Evolutionary conservation across 1,139 yeast species (phyloP).

Genomic region (Candida gigantensis): DNA sequence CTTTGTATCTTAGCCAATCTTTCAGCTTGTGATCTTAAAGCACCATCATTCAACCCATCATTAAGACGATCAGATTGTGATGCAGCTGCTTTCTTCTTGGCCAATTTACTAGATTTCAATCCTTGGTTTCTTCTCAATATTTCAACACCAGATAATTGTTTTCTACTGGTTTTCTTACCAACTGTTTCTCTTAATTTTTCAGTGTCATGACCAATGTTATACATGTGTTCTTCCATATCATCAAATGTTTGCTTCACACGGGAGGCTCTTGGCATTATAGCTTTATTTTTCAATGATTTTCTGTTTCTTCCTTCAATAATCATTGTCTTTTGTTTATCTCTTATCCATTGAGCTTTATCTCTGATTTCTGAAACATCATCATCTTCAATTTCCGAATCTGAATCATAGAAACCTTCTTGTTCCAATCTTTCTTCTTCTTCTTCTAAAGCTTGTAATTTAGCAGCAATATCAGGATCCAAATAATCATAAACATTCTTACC

Average conservation of each 20-base stretch:
- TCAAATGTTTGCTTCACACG: conserved; percentile 72
- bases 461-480: conserved; percentile 93
- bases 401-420: conserved; percentile 92
- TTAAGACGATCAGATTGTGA: conserved; percentile 79
- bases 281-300: conserved; percentile 84
- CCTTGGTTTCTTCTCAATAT: conserved; percentile 61
- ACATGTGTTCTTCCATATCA: conserved; percentile 88
- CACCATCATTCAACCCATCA: conserved; percentile 84
- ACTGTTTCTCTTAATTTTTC: conserved; percentile 55
- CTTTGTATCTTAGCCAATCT: conserved; percentile 86
- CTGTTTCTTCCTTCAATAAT: conserved; percentile 83
- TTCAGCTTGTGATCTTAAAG: conserved; percentile 82
- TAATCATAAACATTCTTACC: conserved; percentile 97
- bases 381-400: conserved; percentile 66
- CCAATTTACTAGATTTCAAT: conserved; percentile 42
- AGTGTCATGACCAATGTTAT: conserved; percentile 86
- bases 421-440: conserved; percentile 96
- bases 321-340: conserved; percentile 93
- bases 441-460: conserved; percentile 90
- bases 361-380: conserved; percentile 68
- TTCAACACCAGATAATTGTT: conserved; percentile 69
- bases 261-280: conserved; percentile 93
- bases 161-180: conserved; percentile 36
- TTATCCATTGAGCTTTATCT: conserved; percentile 92
- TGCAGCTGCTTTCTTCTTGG: conserved; percentile 48